Evolutionary conservation across 2,329 filamentous ascomycete species (phyloP), one percentile per base, ranked within the genome.

Genomic region (Epichloe gansuensis): DNA sequence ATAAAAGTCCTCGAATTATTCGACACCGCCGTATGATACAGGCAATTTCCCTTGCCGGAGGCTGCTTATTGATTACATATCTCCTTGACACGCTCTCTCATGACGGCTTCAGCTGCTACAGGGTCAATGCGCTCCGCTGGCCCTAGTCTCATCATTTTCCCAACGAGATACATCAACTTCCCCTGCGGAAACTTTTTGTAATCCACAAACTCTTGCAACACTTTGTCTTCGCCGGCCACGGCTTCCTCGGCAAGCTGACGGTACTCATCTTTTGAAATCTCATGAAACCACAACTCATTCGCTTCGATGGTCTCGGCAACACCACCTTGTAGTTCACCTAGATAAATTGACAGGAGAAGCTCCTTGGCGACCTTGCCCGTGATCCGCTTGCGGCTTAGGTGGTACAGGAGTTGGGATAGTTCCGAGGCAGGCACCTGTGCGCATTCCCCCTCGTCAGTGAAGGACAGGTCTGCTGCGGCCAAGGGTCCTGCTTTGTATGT

Each of bases 141-240:
- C 0, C 77, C 78, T 1, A 72, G 59, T 4, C 71, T 68, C 67
- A 82, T 74, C 74, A 82, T 76, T 63, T 74, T 77, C 21, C 78
- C 78, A 5, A 81, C 73, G 2, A 81, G 66, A 57, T 74, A 81
- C 77, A 80, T 80, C 45, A 81, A 70, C 64, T 80, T 81, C 0
- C 78, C 78, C 53, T 76, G 70, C 0, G 77, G 78, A 53, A 74
- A 77, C 49, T 67, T 68, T 40, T 67, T 67, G 50, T 69, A 70
- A 36, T 61, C 55, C 39, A 65, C 54, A 54, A 80, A 79, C 57
- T 74, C 70, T 44, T 58, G 60, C 51, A 80, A 55, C 1, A 76
- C 65, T 53, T 70, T 68, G 0, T 73, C 68, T 56, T 80, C 74
- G 1, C 69, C 72, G 25, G 68, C 62, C 5, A 77, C 56, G 0